phyloP scores from a whole-genome alignment of 345 rosid genomes.

The Psidium friedrichsthalianum region DNA sequence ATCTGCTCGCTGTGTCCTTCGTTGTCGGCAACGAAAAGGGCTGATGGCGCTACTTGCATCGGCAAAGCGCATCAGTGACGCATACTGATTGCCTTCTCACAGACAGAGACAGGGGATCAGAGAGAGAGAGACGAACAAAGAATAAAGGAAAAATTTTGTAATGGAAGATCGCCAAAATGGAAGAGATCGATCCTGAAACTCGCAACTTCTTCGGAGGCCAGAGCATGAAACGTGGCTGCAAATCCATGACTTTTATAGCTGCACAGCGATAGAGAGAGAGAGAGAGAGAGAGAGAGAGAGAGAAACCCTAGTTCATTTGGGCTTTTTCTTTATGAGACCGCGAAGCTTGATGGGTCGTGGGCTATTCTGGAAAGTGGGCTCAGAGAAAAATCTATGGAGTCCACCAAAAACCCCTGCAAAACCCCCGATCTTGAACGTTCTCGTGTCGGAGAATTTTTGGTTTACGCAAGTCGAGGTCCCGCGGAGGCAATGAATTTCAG shows the following conservation, averaged over 20 bases:
- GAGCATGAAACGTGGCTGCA: not conserved
- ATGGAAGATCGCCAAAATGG: not conserved
- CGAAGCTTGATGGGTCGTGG: not conserved
- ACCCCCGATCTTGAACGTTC: not conserved
- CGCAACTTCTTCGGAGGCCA: not conserved
- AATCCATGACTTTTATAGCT: not conserved
- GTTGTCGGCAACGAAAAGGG: constrained; percentile 40
- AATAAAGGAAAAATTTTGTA: not conserved
- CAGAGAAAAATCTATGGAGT: not conserved
- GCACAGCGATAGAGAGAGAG: not conserved
- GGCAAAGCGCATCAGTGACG: constrained; percentile 26
- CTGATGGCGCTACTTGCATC: constrained; percentile 21
- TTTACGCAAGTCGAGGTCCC: not conserved
- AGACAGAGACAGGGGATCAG: not conserved
- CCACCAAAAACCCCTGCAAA: not conserved
- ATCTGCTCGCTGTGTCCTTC: not conserved
- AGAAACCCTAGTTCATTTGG: not conserved
- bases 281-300: not conserved
- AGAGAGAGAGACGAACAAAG: not conserved
- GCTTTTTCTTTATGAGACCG: not conserved
- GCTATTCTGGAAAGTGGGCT: not conserved
- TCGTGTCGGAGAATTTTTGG: not conserved
- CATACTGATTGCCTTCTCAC: constrained; percentile 13
- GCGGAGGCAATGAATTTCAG: not conserved
- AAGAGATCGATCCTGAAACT: not conserved